phyloP scores from a whole-genome alignment of 2,329 filamentous ascomycete species.

The Aspergillus hortae region DNA sequence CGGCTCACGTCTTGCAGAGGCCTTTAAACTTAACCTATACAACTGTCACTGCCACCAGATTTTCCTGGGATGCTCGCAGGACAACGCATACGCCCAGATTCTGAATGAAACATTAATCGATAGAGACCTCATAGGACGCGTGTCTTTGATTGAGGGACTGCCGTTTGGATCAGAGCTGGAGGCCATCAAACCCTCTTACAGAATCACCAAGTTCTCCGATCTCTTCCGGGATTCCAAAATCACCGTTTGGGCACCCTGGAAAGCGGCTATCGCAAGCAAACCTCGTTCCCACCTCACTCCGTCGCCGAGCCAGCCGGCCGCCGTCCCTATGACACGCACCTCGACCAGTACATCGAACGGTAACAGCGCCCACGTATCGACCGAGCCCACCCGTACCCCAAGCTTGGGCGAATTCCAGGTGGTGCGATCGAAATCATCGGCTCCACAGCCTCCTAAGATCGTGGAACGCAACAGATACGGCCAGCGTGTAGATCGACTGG shows the following conservation, averaged over 20 bases:
- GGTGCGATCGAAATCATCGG: constrained; percentile 33
- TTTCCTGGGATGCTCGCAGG: constrained; percentile 57
- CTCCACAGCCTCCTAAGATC: constrained; percentile 24
- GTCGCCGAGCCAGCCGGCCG: constrained; percentile 33
- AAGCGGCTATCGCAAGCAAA: constrained; percentile 25
- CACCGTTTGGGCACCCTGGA: constrained; percentile 34
- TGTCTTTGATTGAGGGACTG: constrained; percentile 56
- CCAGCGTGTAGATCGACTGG: constrained; percentile 56
- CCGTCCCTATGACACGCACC: constrained; percentile 29
- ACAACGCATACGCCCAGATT: constrained; percentile 52
- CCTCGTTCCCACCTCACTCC: constrained; percentile 30
- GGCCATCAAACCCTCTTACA: constrained; percentile 46
- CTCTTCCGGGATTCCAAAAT: constrained; percentile 55
- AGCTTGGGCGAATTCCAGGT: constrained; percentile 39
- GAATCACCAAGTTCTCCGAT: constrained; percentile 47
- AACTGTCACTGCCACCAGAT: constrained; percentile 61
- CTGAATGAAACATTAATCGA: constrained; percentile 50
- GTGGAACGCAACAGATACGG: constrained; percentile 57
- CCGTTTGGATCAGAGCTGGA: constrained; percentile 54
- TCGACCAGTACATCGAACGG: constrained; percentile 39
- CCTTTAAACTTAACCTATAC: constrained; percentile 53
- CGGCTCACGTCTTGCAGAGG: constrained; percentile 36
- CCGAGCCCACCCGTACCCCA: constrained; percentile 33
- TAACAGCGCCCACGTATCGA: constrained; percentile 31
- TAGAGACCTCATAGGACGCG: constrained; percentile 42